Evolutionary conservation across 2,329 filamentous ascomycete species (phyloP), one percentile per base, ranked within the genome.

Genomic region (Truncatella angustata): DNA sequence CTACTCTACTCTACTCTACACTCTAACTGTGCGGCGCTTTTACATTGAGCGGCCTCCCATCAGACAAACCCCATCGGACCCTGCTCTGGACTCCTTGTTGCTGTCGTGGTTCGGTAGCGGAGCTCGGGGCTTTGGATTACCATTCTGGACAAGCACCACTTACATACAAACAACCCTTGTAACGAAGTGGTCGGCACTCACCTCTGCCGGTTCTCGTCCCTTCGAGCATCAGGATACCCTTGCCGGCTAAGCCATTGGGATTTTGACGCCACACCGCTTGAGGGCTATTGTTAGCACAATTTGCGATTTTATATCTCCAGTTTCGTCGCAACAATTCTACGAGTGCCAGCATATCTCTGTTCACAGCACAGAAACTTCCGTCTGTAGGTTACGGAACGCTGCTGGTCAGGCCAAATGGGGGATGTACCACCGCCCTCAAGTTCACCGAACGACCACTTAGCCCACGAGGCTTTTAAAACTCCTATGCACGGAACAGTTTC

Each of bases 401-500:
- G 28, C 18, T 50, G 28, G 28, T 20, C 34, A 39, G 46, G 37
- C 49, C 55, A 56, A 63, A 72, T 72, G 70, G 66, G 67, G 62
- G 67, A 70, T 63, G 56, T 61, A 58, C 59, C 62, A 53, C 54
- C 63, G 51, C 44, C 58, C 28, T 49, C 57, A 40, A 55, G 45
- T 37, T 49, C 54, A 46, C 54, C 54, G 42, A 52, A 53, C 43
- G 62, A 57, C 39, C 53, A 56, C 51, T 48, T 55, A 23, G 49
- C 48, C 18, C 49, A 37, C 20, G 55, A 52, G 50, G 56, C 36
- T 45, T 58, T 53, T 51, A 59, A 45, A 52, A 59, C 43, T 44
- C 30, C 48, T n/a, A 36, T 24, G 12, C 47, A 47, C 35, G 62
- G 60, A 56, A 59, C 63, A 51, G 56, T 56, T 50, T 47, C 60